A percentile compares a stretch with the other conserved stretches of the same genome.
Evolutionary conservation across 306 rosid species (phyloP).

Genomic region (Quercus parvula): DNA sequence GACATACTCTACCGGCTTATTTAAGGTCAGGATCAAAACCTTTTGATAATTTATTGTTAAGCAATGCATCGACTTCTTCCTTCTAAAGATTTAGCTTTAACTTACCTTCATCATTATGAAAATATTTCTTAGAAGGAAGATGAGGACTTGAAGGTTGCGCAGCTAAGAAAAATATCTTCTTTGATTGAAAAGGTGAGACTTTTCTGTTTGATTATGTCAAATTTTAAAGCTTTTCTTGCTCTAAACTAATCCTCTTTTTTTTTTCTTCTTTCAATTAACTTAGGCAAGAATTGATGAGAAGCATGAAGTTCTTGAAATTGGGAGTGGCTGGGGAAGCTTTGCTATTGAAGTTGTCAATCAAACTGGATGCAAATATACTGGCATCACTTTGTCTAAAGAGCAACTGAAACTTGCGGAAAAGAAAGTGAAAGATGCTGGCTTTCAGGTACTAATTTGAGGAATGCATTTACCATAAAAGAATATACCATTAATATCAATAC

Average conservation of each 20-base stretch:
- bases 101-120: not conserved
- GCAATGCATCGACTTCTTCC: not conserved
- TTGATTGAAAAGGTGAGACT: conserved; percentile 59
- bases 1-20: conserved; percentile 80
- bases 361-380: conserved; percentile 85
- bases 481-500: too few species aligned
- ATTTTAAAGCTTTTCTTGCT: not conserved
- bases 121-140: conserved; percentile 41
- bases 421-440: conserved; percentile 66
- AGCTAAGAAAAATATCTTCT: conserved; percentile 63
- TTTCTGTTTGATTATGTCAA: not conserved
- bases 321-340: conserved; percentile 93
- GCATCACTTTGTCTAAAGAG: conserved; percentile 79
- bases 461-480: too few species aligned
- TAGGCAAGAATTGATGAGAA: conserved; percentile 63
- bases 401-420: conserved; percentile 70
- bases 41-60: not conserved
- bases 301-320: conserved; percentile 84
- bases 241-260: not conserved
- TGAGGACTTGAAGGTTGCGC: conserved; percentile 75
- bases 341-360: conserved; percentile 74
- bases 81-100: not conserved
- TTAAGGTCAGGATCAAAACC: conserved; percentile 56
- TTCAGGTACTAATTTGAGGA: conserved; percentile 49
- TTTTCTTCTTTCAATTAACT: conserved; percentile 1